These are phyloP conservation scores for Cutaneotrichosporon curvatum DNA, from an alignment of 1,284 basidiomycete species.

Conservation along the genomic window DNA sequence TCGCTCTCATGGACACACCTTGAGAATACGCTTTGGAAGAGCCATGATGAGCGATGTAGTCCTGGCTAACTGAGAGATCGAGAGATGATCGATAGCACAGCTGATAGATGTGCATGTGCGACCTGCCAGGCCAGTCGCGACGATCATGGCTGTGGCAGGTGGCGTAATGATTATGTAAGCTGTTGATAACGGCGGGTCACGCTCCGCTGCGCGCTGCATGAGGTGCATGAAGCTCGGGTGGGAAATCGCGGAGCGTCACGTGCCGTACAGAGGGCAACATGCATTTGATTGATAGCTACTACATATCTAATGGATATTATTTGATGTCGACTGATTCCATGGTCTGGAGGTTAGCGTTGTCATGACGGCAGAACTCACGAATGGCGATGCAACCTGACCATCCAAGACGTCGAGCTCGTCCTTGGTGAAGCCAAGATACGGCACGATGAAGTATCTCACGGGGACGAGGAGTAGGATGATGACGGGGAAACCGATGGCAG, in stretches of 20 bases:
- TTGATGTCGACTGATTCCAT: conserved; percentile 48
- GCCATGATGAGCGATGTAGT: neutral
- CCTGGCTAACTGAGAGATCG: neutral
- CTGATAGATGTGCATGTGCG: too few species aligned
- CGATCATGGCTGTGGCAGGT: too few species aligned
- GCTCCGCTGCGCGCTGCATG: too few species aligned
- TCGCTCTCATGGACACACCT: conserved; percentile 29
- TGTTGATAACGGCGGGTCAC: too few species aligned
- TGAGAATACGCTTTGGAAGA: conserved; percentile 47
- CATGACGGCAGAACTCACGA: conserved; percentile 51
- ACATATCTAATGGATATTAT: too few species aligned
- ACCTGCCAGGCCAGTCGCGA: too few species aligned
- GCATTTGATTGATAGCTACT: neutral
- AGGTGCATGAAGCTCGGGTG: too few species aligned
- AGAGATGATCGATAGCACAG: too few species aligned
- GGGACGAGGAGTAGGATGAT: conserved; percentile 86
- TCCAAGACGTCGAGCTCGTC: conserved; percentile 81
- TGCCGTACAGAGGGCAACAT: too few species aligned
- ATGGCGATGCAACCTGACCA: conserved; percentile 65
- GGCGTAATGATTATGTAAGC: too few species aligned
- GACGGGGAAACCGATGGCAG: conserved; percentile 84
- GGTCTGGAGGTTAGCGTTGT: conserved; percentile 36
- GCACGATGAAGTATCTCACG: conserved; percentile 64
- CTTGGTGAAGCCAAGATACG: conserved; percentile 65
- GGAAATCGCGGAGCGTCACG: too few species aligned